Percentiles rank a stretch among this genome's conserved stretches.
phyloP scores from a whole-genome alignment of 345 rosid species.

The Microcos paniculata region DNA sequence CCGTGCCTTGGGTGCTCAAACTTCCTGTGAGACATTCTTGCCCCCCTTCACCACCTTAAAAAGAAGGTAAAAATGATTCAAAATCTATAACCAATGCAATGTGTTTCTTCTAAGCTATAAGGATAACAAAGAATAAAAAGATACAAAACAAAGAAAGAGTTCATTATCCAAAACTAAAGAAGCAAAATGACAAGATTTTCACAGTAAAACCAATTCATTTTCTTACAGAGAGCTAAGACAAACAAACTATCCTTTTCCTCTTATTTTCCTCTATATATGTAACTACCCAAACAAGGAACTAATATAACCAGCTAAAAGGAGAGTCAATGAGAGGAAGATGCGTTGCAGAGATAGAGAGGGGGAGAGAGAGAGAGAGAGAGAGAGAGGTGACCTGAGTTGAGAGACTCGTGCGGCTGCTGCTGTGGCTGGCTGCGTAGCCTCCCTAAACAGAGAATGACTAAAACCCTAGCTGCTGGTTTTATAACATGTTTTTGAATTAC shows the following conservation, averaged over 20 bases:
- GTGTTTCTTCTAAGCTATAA: background rate
- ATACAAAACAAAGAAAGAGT: background rate
- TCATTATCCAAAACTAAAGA: background rate
- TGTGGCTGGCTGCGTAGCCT: background rate
- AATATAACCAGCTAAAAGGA: background rate
- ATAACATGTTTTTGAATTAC: background rate
- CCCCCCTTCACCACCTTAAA: conserved; percentile 12
- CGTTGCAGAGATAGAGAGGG: background rate
- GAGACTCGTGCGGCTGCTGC: background rate
- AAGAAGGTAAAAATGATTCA: background rate
- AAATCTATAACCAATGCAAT: background rate
- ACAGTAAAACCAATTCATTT: background rate
- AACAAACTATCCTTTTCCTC: too few relatives aligned
- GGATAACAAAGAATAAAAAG: background rate
- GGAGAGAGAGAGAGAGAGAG: too few relatives aligned
- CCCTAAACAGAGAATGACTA: background rate
- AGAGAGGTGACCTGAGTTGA: background rate
- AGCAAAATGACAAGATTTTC: background rate
- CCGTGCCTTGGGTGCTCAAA: conserved; percentile 97
- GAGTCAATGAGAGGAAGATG: background rate
- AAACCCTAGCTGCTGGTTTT: conserved; percentile 8
- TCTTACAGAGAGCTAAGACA: too few relatives aligned
- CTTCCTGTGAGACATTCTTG: conserved; percentile 87
- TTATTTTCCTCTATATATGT: too few relatives aligned
- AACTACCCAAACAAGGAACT: too few relatives aligned